Evolutionary conservation across 805 yeast genomes (phyloP), one percentile per base, ranked within the genome.

Genomic region (Hyphopichia homilentoma): DNA sequence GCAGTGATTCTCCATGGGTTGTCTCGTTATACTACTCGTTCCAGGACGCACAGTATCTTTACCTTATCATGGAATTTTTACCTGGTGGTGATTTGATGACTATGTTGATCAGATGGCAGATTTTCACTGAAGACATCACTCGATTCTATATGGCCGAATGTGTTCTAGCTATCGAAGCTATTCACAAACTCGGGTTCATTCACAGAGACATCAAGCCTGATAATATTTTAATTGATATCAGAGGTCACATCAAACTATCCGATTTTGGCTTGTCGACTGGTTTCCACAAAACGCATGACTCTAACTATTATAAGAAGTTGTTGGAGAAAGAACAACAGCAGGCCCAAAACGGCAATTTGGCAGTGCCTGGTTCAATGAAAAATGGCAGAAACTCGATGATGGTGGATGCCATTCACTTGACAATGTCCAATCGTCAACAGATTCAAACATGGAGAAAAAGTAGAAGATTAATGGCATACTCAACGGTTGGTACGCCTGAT

Each of bases 181-280:
- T 88, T 45, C 97, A 88, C 61, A 85, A 84, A 56, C 68, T 87
- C 21, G 96, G 96, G 0, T 88, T 88, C 55, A 93, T 93, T 52
- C 98, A 93, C 61, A 76, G 98, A 61, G 98, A 93, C 59, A 90
- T 93, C 50, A 93, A 93, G 60, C 98, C 98, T 0, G 98, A 93
- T 68, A 93, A 93, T 52, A 90, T 86, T 37, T 70, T 86, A 51
- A 85, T 86, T 45, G 96, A 86, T 56, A 83, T 82, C 45, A 66
- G 75, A 14, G 85, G 85, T 8, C 85, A 79, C 54, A 75, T 79
- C 47, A 79, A 79, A 53, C 61, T 79, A 29, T 70, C 79, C 16
- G 94, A 84, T 59, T 84, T 84, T 57, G 94, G 94, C 2, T 65
- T 84, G 42, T 79, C 87, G 49, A 82, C 96, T 0, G 97, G 97